phyloP scores from a whole-genome alignment of 768 basidiomycete species.

The Mycena filopes region DNA sequence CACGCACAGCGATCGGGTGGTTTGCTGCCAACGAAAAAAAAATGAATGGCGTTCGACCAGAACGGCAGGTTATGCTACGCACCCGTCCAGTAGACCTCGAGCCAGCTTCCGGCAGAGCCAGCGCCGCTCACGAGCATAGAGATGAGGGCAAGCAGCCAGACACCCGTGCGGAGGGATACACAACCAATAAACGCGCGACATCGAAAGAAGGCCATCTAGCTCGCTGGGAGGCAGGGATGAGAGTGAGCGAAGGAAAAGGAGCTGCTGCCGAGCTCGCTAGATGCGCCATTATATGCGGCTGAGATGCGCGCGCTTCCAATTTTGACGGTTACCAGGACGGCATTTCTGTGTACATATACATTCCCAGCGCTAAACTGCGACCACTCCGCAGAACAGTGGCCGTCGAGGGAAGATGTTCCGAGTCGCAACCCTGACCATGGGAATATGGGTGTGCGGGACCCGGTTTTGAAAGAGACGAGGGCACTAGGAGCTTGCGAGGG shows the following conservation, averaged over 20 bases:
- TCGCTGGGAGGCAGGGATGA: conserved; percentile 13
- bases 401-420: not conserved
- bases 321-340: conserved; percentile 23
- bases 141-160: conserved; percentile 34
- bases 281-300: not conserved
- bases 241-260: not conserved
- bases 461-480: too few species aligned
- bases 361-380: too few species aligned
- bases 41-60: too few species aligned
- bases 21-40: not conserved
- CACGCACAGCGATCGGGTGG: conserved; percentile 30
- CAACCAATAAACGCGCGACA: conserved; percentile 36
- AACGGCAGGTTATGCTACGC: conserved; percentile 2
- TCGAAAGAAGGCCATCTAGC: conserved; percentile 37
- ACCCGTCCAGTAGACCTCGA: conserved; percentile 35
- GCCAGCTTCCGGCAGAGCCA: conserved; percentile 36
- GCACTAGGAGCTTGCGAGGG: too few species aligned
- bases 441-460: too few species aligned
- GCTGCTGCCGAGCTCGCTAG: not conserved
- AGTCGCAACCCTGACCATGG: too few species aligned
- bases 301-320: not conserved
- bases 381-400: too few species aligned
- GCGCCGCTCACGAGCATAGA: conserved; percentile 30
- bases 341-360: too few species aligned
- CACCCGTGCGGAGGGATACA: conserved; percentile 31